Conservation (phyloP, 2,329 filamentous ascomycete species). For the Pseudogymnoascus sp. region DNA sequence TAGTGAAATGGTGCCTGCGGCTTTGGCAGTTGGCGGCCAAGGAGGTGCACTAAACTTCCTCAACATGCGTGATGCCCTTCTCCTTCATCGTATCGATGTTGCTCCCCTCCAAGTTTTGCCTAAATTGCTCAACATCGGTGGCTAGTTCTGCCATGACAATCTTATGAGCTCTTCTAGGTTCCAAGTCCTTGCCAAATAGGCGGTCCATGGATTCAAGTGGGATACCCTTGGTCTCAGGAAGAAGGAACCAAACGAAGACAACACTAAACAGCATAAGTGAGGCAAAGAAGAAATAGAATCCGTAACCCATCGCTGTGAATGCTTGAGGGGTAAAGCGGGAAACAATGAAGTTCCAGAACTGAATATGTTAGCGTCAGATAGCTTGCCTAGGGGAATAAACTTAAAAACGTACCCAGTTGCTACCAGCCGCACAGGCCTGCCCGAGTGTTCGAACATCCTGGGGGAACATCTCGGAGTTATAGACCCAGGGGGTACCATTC, state of each 20-base stretch:
- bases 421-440: constrained; percentile 61
- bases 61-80: constrained; percentile 16
- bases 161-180: constrained; percentile 18
- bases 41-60: constrained; percentile 14
- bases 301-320: constrained; percentile 50
- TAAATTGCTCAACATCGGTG: constrained; percentile 20
- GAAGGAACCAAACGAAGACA: constrained; percentile 51
- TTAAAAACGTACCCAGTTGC: constrained; percentile 52
- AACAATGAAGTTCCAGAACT: constrained; percentile 55
- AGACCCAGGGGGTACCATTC: constrained; percentile 69
- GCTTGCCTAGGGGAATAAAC: not conserved
- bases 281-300: constrained; percentile 63
- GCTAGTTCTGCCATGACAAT: constrained; percentile 21
- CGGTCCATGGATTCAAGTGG: constrained; percentile 58
- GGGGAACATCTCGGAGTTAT: constrained; percentile 69
- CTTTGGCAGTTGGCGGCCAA: not conserved
- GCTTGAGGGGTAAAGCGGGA: constrained; percentile 59
- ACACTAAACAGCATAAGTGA: constrained; percentile 49
- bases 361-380: not conserved
- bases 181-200: constrained; percentile 39
- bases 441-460: constrained; percentile 60
- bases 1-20: not conserved
- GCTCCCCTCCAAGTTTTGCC: constrained; percentile 18
- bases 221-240: constrained; percentile 59
- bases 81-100: constrained; percentile 19